Evolutionary conservation across 139 green algal species (phyloP).

Genomic region (Raphidocelis subcapitata): DNA sequence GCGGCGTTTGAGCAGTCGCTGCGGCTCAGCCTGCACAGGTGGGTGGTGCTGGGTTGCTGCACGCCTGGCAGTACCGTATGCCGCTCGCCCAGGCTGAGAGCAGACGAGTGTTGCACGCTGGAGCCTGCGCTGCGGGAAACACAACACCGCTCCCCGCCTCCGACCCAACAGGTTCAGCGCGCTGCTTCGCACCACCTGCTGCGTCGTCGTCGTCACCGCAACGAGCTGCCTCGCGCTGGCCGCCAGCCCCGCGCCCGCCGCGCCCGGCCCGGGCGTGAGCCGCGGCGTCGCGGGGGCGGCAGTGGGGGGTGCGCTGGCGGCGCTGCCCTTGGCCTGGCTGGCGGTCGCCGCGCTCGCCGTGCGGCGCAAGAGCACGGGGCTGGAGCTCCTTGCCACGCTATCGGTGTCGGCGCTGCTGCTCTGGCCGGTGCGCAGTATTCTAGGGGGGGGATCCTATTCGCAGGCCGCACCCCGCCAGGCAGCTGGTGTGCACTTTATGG

Average conservation of each 20-base stretch:
- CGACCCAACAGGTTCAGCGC: conserved; percentile 8
- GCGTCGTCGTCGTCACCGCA: conserved; percentile 2
- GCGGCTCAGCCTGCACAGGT: neutral
- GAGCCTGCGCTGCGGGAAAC: too few relatives aligned
- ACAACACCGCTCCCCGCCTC: too few relatives aligned
- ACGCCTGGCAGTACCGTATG: too few relatives aligned
- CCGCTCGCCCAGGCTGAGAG: too few relatives aligned
- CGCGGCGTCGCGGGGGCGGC: neutral
- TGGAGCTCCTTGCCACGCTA: conserved; percentile 1
- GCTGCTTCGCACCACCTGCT: conserved; percentile 5
- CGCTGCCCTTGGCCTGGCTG: conserved; percentile 14
- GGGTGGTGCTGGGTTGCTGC: too few relatives aligned
- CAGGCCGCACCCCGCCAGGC: too few relatives aligned
- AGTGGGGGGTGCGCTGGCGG: neutral
- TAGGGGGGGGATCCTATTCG: neutral
- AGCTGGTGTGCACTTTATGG: too few relatives aligned
- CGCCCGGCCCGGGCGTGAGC: too few relatives aligned
- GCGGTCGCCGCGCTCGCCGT: conserved; percentile 4
- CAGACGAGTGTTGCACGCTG: too few relatives aligned
- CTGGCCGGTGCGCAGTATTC: conserved; percentile 6
- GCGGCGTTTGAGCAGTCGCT: conserved; percentile 4
- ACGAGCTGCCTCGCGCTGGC: neutral
- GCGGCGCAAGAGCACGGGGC: neutral
- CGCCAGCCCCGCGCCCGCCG: too few relatives aligned
- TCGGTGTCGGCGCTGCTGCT: neutral